Percentiles rank a stretch among this genome's conserved stretches.
These are phyloP conservation scores for Theobroma cacao DNA, from an alignment of 345 rosid species.

Conservation along the genomic window DNA sequence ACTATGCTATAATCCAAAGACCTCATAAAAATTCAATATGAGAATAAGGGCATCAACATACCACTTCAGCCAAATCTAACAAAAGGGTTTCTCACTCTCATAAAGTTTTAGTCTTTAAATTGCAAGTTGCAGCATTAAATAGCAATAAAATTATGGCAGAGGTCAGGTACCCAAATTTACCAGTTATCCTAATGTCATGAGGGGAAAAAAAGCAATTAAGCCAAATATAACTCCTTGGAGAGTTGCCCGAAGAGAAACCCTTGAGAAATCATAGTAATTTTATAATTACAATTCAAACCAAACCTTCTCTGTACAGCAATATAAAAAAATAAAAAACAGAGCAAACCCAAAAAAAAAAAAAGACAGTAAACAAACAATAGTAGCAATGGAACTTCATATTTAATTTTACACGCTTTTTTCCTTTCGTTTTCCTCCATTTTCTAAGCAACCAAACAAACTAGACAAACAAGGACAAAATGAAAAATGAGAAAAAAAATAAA, in stretches of 20 bases:
- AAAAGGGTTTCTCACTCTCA: neutral
- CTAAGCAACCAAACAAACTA: conserved; percentile 3
- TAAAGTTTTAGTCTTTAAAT: neutral
- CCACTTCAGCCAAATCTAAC: neutral
- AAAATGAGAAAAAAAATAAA: neutral
- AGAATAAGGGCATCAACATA: neutral
- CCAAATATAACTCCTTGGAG: neutral
- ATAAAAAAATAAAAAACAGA: neutral
- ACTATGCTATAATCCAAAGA: neutral
- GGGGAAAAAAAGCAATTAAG: neutral
- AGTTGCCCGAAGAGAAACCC: neutral
- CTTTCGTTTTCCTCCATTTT: conserved; percentile 11
- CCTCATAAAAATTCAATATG: neutral
- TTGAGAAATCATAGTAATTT: neutral
- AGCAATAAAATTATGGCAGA: neutral
- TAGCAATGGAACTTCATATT: neutral
- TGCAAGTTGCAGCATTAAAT: neutral
- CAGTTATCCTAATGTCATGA: neutral
- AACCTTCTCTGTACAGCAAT: neutral
- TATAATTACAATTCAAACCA: neutral
- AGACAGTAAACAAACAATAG: neutral
- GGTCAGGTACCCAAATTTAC: neutral
- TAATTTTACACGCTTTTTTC: neutral
- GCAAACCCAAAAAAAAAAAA: neutral
- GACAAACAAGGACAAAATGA: neutral